These are phyloP conservation scores for Cucumis sativus DNA, from an alignment of 306 rosid species.

Conservation along the genomic window Cucumber_9930_V3 NC_026657.2:11522001-11522500, in stretches of 20 bases:
- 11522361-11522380: conserved; percentile 56
- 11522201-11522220: conserved; percentile 88
- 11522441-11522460: conserved; percentile 97
- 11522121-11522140: conserved; percentile 27
- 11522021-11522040: conserved; percentile 84
- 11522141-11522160: conserved; percentile 81
- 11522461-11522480: conserved; percentile 97
- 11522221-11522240: conserved; percentile 58
- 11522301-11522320: not conserved
- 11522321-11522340: conserved; percentile 9
- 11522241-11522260: conserved; percentile 80
- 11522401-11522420: conserved; percentile 86
- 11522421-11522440: conserved; percentile 89
- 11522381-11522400: conserved; percentile 75
- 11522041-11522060: conserved; percentile 65
- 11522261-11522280: conserved; percentile 85
- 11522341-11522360: conserved; percentile 15
- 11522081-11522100: not conserved
- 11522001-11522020: conserved; percentile 82
- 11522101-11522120: not conserved
- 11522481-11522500: conserved; percentile 97
- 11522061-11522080: not conserved
- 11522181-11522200: conserved; percentile 96
- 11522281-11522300: conserved; percentile 36
- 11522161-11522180: conserved; percentile 78